Evolutionary conservation across 2,329 filamentous ascomycete species (phyloP).

Genomic region (Neobulgaria alba): DNA sequence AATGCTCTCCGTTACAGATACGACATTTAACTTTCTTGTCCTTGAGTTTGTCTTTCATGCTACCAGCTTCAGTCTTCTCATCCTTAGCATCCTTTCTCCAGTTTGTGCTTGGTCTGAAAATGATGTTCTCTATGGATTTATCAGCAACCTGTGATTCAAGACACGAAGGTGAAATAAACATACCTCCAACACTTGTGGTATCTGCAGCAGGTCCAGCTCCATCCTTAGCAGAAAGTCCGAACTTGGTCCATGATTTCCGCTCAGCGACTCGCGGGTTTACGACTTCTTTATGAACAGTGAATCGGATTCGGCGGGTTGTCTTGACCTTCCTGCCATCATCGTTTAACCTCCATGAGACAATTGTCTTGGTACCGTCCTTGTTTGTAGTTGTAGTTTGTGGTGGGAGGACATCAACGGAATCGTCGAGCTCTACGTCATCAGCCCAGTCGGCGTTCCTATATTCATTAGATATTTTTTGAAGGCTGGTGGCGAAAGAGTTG

Average conservation of each 20-base stretch:
- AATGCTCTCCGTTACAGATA: conserved; percentile 98
- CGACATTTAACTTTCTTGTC: conserved; percentile 99
- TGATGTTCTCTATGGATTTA: conserved; percentile 80
- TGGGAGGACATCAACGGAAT: conserved; percentile 65
- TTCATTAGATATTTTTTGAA: not conserved
- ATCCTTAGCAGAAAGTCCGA: conserved; percentile 84
- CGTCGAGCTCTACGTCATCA: conserved; percentile 80
- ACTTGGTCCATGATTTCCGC: conserved; percentile 88
- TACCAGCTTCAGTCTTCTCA: conserved; percentile 67
- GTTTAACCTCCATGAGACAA: conserved; percentile 82
- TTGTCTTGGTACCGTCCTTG: conserved; percentile 97
- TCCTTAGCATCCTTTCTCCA: conserved; percentile 87
- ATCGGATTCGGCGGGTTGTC: conserved; percentile 90
- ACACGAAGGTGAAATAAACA: no score
- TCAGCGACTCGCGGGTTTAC: conserved; percentile 97
- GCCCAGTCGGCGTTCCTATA: conserved; percentile 62
- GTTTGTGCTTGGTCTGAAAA: conserved; percentile 87
- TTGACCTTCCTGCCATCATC: conserved; percentile 95
- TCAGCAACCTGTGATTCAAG: not conserved
- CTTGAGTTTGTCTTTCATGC: conserved; percentile 77
- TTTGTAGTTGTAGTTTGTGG: conserved; percentile 84
- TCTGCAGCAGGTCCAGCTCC: conserved; percentile 63
- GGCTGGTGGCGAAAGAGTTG: not conserved
- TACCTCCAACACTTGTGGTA: conserved; percentile 9
- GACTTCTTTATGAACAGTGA: conserved; percentile 81